Base-by-base conservation (phyloP, 768 basidiomycete species). In the Russula sp. region DNA sequence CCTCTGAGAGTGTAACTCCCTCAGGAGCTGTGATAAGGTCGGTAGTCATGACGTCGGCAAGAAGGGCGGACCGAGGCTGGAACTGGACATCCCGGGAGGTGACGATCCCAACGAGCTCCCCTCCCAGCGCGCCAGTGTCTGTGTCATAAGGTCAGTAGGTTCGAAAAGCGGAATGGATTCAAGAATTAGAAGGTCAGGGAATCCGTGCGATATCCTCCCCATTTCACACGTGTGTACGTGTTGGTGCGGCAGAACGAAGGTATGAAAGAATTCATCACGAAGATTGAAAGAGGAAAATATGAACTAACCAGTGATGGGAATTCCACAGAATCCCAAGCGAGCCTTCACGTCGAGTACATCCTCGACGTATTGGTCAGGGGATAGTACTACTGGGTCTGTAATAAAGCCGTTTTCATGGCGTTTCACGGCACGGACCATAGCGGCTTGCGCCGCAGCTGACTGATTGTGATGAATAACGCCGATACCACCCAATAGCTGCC, bases 381-480 rank as follows among this genome's bases (percentile, higher is more conserved):
- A 85, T 35, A 98, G 79, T 57, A 94, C 92, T 64, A 98, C 82
- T 14, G 97, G 97, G 68, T 97, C 93, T 57, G 90, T 84, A 75
- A 98, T 99, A 78, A 98, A 98, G 6, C 97, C 97, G 72, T 98
- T 99, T 76, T 98, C 96, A 73, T 95, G 96, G 70, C 95, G 87
- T 76, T 99, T 99, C 35, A 98, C 97, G 48, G 92, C 91, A 66
- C 92, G 88, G 70, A 98, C 93, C 95, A 98, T 98, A 45, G 89
- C 87, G 8, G 96, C 96, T 77, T 99, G 97, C 4, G 84, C 83
- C 49, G 84, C 85, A 0, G 94, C 71, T 1, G 86, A 68, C 74
- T 94, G 91, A 75, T 98, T 99, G 77, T 99, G 94, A 74, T 99
- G 96, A 70, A 98, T 98, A 71, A 98, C 91, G 77, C 97, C 96